Evolutionary conservation across 768 basidiomycete genomes (phyloP).

Genomic region (Kwoniella sp.): DNA sequence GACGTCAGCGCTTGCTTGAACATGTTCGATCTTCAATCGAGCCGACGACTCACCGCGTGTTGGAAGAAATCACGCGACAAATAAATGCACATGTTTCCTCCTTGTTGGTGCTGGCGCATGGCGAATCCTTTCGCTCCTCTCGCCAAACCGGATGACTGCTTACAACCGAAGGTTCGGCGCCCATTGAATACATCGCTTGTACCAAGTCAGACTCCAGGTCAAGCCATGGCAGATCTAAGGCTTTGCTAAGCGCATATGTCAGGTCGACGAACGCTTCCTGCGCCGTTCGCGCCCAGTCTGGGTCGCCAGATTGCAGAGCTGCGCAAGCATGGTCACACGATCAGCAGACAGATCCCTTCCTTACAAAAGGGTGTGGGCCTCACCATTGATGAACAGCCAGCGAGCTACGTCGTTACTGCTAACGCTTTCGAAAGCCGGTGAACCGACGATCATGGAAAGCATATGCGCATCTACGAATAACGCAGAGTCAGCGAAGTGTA

Average conservation of each 20-base stretch:
- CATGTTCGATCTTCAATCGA: too few relatives aligned
- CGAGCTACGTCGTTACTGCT: background rate
- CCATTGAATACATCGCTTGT: background rate
- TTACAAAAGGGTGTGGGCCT: background rate
- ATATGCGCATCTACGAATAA: background rate
- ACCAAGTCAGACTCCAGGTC: background rate
- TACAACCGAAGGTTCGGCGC: background rate
- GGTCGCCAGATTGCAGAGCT: background rate
- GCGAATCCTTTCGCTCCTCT: background rate
- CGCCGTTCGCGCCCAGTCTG: background rate
- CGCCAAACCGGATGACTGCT: background rate
- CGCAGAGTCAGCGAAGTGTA: background rate
- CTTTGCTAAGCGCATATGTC: background rate
- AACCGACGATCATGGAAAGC: background rate
- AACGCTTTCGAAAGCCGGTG: background rate
- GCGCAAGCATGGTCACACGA: background rate
- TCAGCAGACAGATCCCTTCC: background rate
- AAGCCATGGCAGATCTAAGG: background rate
- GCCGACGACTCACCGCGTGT: slow-evolving; percentile 8
- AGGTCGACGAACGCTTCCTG: background rate
- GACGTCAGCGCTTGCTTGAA: too few relatives aligned
- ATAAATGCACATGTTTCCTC: slow-evolving; percentile 3
- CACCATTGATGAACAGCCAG: background rate
- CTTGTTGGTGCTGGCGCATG: background rate
- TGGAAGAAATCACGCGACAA: background rate